Base-by-base conservation (phyloP, 139 green algal genomes). In the Chlorokybus atmophyticus region DNA sequence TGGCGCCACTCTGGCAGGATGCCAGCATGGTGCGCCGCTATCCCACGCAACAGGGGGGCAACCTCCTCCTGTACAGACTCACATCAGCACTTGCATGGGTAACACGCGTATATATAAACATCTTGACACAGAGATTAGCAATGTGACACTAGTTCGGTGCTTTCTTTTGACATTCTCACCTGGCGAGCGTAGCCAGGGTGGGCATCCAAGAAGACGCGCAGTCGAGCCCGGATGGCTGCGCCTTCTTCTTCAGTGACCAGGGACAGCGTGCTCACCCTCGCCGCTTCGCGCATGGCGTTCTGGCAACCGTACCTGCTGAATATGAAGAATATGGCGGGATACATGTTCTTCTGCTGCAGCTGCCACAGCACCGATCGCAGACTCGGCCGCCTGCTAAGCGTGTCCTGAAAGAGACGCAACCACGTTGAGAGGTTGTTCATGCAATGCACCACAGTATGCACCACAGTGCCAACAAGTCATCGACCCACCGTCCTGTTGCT, bases 281-380 rank as follows among this genome's bases (percentile, higher is more conserved):
- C 6, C 1, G 52, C 17, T n/a, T 52, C 48, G 1, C 38, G 21
- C 1, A 50, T 50, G 2, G 51, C 35, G 28, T 59, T 27, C 61
- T 90, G 81, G 57, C 84, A 93, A n/a, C 76, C 80, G 23, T 69
- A 62, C 8, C 82, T 61, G 49, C 59, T 78, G 66, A 93, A 82
- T 49, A 92, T 85, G 75, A 93, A 93, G 77, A 76, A 88, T 30
- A 93, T 88, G 49, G 79, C 82, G 1, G 85, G 83, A 38, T 92
- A 79, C 75, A 88, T 80, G 29, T 77, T 56, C 6, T 51, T 25
- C 4, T 32, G n/a, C 1, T 52, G 25, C 38, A 88, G 66, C 27
- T 42, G 23, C 8, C 17, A 4, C 0, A 83, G 50, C 21, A 41
- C 40, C 1, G 30, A 44, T 14, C 35, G 35, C 35, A 44, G 35